Conservation (phyloP, 129 eudicot genomes). For the Flaveria sonorensis region DNA sequence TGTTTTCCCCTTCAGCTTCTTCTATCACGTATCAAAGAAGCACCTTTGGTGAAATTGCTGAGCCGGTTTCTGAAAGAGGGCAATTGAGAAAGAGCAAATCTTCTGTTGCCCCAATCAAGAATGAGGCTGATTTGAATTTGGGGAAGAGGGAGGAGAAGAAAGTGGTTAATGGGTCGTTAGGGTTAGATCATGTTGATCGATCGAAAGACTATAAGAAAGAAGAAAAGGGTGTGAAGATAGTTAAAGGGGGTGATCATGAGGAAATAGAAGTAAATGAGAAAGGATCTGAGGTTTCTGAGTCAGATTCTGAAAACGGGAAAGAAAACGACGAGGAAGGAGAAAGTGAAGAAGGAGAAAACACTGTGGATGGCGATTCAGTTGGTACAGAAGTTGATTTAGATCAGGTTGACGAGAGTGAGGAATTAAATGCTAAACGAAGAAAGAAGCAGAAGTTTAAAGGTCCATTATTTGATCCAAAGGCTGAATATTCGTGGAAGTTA, state of each 20-base stretch:
- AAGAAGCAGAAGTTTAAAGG: constrained; percentile 57
- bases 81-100: constrained; percentile 21
- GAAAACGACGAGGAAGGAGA: constrained; percentile 41
- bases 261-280: constrained; percentile 27
- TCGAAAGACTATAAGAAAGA: constrained; percentile 33
- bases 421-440: constrained; percentile 27
- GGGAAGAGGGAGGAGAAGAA: constrained; percentile 40
- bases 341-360: constrained; percentile 37
- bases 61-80: constrained; percentile 49
- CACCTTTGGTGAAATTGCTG: constrained; percentile 83
- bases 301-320: constrained; percentile 24
- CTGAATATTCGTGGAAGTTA: constrained; percentile 69
- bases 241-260: constrained; percentile 9
- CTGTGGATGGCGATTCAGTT: constrained; percentile 45
- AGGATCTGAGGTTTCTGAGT: constrained; percentile 29
- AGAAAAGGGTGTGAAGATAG: constrained; percentile 40
- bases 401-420: constrained; percentile 44
- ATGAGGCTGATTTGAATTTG: constrained; percentile 40
- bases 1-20: constrained; percentile 71
- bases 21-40: constrained; percentile 75
- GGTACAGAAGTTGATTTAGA: constrained; percentile 40
- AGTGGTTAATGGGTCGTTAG: constrained; percentile 50
- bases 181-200: constrained; percentile 31
- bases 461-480: constrained; percentile 82
- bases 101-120: constrained; percentile 26